Percentiles rank a stretch among this genome's conserved stretches.
phyloP scores from a whole-genome alignment of 192 early-diverging fungal genomes.

The Mortierella antarctica region DNA sequence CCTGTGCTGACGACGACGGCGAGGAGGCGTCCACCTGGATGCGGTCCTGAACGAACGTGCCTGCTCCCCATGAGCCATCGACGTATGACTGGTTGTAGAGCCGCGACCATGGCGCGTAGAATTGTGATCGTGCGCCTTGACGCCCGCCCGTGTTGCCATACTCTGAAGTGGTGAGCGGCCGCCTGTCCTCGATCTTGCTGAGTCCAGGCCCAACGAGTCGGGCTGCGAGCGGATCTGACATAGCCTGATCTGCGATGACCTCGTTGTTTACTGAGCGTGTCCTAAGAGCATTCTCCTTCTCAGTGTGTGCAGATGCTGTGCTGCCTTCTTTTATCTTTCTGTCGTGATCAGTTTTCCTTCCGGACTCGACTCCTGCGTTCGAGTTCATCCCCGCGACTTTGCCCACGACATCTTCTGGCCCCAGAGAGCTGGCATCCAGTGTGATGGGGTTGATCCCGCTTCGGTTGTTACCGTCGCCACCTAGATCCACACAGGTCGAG shows the following conservation, averaged over 20 bases:
- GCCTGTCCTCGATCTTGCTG: conserved; percentile 1
- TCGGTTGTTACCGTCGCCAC: not conserved
- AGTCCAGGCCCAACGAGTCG: conserved; percentile 1
- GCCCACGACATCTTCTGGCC: no score
- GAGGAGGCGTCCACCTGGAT: conserved; percentile 19
- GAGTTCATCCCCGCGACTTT: no score
- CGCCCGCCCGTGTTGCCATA: not conserved
- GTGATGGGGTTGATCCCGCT: not conserved
- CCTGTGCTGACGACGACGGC: not conserved
- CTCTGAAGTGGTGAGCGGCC: not conserved
- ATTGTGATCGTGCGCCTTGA: no score
- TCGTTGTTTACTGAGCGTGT: no score
- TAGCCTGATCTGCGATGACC: no score
- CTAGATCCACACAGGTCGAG: conserved; percentile 22
- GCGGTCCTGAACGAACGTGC: conserved; percentile 34
- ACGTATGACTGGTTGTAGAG: conserved; percentile 35
- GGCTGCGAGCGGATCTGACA: not conserved
- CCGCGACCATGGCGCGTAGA: not conserved
- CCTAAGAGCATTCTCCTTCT: no score
- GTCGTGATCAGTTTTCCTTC: no score
- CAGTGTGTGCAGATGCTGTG: no score
- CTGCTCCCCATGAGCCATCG: conserved; percentile 41
- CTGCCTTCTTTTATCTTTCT: no score
- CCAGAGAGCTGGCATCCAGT: no score
- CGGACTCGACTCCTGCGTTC: no score